Conservation (phyloP, 352 stramenopile species). For the Globisporangium parvum region DNA sequence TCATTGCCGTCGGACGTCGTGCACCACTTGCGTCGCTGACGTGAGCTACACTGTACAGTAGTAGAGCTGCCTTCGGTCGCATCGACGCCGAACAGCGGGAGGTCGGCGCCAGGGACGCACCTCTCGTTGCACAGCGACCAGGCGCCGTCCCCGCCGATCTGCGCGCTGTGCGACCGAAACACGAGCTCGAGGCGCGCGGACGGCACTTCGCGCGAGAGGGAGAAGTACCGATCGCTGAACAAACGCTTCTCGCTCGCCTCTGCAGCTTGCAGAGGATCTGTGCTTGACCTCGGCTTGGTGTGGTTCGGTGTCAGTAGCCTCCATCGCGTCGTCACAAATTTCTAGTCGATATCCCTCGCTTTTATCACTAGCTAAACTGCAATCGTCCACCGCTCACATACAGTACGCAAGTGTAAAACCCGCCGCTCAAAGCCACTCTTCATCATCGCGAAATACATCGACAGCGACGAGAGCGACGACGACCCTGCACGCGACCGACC, state of each 20-base stretch:
- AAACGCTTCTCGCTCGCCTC: slow-evolving; percentile 65
- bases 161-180: slow-evolving; percentile 90
- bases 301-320: too few relatives aligned
- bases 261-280: slow-evolving; percentile 78
- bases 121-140: slow-evolving; percentile 89
- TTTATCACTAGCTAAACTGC: too few relatives aligned
- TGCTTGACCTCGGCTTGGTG: slow-evolving; percentile 81
- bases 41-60: too few relatives aligned
- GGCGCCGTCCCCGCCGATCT: slow-evolving; percentile 93
- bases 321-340: too few relatives aligned
- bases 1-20: too few relatives aligned
- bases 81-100: slow-evolving; percentile 98
- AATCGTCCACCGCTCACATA: too few relatives aligned
- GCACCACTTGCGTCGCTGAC: slow-evolving; percentile 68
- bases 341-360: too few relatives aligned
- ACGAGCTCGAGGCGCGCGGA: slow-evolving; percentile 94
- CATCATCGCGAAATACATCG: too few relatives aligned
- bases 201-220: slow-evolving; percentile 94
- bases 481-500: too few relatives aligned
- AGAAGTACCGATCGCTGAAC: slow-evolving; percentile 86
- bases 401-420: too few relatives aligned
- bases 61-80: slow-evolving; percentile 89
- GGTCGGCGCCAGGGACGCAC: slow-evolving; percentile 89
- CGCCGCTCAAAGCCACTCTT: too few relatives aligned
- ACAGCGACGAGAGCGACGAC: too few relatives aligned